Evolutionary conservation across 2,329 filamentous ascomycete genomes (phyloP), one percentile per base, ranked within the genome.

Genomic region (Dendrostoma leiphaemia): DNA sequence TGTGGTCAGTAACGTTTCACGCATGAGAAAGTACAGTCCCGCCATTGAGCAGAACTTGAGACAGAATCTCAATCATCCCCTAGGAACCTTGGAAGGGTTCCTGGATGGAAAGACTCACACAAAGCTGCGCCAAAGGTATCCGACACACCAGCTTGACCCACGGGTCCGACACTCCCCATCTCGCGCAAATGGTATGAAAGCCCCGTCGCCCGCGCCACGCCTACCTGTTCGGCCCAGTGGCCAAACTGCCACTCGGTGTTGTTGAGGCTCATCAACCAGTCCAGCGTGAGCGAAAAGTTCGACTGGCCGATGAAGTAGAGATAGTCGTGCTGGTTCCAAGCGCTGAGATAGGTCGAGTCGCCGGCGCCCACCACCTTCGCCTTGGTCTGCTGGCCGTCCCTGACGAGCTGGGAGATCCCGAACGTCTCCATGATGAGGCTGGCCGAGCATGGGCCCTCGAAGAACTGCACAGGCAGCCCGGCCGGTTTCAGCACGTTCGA

Each of bases 291-390:
- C 15, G 43, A 31, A 31, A 26, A 17, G 43, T 46, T 31, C 13
- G 43, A 46, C 15, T 31, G 24, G 43, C 26, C 26, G 26, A 46
- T 31, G 26, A 46, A 46, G 26, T 46, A 46, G 21, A 46, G 24
- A 21, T 46, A 46, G 26, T 46, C 43, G 26, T 46, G 43, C 43
- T 46, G 43, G 26, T 46, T 31, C 43, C 43, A 46, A 4, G 24
- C n/a, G 1, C 21, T n/a, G 15, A 46, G 43, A 21, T 46, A 46
- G 3, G 43, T 28, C 15, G 28, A 17, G 26, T 46, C 21, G 24
- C 28, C 28, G 15, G 26, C 43, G 2, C 43, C 43, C 31, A 15
- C 24, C 7, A 19, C 12, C 24, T n/a, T 15, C 3, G 26, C 24
- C 19, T 44, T 23, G 19, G 23, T n/a, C 43, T 46, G 43, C 24